Evolutionary conservation across 139 green algal genomes (phyloP).

Genomic region (Chlamydomonas sphaeroides): DNA sequence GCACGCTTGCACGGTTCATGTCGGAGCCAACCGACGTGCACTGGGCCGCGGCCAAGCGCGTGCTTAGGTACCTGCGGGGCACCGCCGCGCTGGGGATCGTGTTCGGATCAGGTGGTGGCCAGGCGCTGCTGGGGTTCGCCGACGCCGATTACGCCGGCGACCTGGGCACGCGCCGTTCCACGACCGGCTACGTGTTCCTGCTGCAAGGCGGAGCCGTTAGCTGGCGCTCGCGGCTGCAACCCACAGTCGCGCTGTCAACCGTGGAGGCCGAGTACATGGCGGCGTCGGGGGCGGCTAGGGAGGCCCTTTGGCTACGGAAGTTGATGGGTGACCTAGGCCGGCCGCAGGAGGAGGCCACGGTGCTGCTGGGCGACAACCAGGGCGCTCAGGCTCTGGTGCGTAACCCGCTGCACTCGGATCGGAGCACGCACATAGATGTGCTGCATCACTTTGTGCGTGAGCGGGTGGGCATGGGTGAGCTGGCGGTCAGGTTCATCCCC

Average conservation of each 20-base stretch:
- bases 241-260: conserved; percentile 59
- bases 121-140: not conserved
- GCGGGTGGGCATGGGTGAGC: conserved; percentile 20
- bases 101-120: not conserved
- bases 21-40: not conserved
- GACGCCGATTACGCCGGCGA: not conserved
- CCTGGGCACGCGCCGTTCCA: not conserved
- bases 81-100: not conserved
- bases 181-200: conserved; percentile 16
- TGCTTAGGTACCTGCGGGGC: not conserved
- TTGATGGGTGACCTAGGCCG: conserved; percentile 41
- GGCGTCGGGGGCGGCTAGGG: conserved; percentile 46
- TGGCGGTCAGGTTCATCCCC: conserved; percentile 29
- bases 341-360: not conserved
- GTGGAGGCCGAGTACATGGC: conserved; percentile 60
- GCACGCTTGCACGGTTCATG: not conserved
- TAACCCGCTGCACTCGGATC: not conserved
- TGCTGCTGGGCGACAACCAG: not conserved
- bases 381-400: not conserved
- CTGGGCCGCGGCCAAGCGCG: too few species aligned
- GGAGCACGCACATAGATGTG: not conserved
- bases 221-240: conserved; percentile 39
- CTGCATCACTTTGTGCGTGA: conserved; percentile 28
- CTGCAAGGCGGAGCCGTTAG: not conserved
- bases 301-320: conserved; percentile 56